phyloP scores from a whole-genome alignment of 257 asterid species.

The Lavandula angustifolia region DNA sequence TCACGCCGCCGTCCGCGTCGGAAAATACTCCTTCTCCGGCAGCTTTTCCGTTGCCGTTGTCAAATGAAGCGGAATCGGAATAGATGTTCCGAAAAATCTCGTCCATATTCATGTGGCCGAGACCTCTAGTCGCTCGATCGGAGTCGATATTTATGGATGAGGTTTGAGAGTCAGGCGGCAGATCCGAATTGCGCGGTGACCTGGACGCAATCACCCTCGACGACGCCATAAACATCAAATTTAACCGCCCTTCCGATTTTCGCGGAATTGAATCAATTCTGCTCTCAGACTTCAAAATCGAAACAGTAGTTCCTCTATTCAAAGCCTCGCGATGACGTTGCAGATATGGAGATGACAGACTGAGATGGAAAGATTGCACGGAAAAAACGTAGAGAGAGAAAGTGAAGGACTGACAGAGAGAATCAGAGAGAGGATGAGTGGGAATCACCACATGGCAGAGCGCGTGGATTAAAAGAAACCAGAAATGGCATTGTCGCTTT shows the following conservation, averaged over 20 bases:
- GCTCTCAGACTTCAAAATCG: conserved; percentile 14
- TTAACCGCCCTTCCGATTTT: conserved; percentile 41
- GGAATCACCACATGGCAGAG: too few relatives aligned
- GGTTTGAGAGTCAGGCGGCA: conserved; percentile 61
- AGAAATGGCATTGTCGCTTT: too few relatives aligned
- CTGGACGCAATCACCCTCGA: conserved; percentile 92
- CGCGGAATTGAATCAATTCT: conserved; percentile 26
- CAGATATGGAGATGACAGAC: not conserved
- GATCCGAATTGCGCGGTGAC: conserved; percentile 96
- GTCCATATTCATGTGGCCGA: conserved; percentile 84
- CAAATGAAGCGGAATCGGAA: conserved; percentile 50
- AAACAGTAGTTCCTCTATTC: not conserved
- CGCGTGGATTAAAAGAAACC: too few relatives aligned
- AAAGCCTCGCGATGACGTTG: not conserved
- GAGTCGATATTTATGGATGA: conserved; percentile 49
- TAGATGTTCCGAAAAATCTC: too few relatives aligned
- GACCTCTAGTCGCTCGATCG: conserved; percentile 46
- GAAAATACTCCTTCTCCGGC: conserved; percentile 24
- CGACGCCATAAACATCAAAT: conserved; percentile 66
- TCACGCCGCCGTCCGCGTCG: conserved; percentile 29
- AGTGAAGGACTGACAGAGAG: not conserved
- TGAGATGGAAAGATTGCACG: not conserved
- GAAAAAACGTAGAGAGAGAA: conserved; percentile 27
- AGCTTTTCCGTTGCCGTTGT: not conserved
- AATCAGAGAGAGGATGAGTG: too few relatives aligned